These are phyloP conservation scores for Daldinia eschscholtzii DNA, from an alignment of 2,329 filamentous ascomycete species.

Conservation along the genomic window DNA sequence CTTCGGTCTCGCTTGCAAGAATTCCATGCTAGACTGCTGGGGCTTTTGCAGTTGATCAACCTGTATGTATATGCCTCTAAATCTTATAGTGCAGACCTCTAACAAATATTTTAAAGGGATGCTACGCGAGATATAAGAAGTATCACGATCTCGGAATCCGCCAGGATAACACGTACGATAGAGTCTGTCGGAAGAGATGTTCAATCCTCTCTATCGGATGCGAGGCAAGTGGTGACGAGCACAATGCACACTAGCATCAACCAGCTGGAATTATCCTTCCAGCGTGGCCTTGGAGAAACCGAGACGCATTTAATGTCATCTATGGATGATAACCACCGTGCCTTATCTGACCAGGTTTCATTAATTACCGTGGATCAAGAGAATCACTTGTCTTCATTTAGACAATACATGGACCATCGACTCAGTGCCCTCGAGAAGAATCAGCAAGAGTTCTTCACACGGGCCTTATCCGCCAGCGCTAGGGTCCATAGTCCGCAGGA, in stretches of 20 bases:
- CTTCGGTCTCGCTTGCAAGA: conserved; percentile 16
- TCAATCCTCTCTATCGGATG: conserved; percentile 19
- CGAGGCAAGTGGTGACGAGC: neutral
- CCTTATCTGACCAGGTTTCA: neutral
- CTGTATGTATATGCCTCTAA: conserved; percentile 13
- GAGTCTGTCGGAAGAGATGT: conserved; percentile 12
- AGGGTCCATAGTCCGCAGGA: too few species aligned
- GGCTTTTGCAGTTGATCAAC: conserved; percentile 19
- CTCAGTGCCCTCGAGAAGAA: neutral
- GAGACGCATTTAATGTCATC: conserved; percentile 9
- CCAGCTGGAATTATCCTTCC: conserved; percentile 17
- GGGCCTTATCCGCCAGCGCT: too few species aligned
- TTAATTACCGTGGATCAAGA: neutral
- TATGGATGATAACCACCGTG: neutral
- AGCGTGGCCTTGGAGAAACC: neutral
- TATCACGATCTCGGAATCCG: conserved; percentile 11
- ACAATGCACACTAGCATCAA: conserved; percentile 3
- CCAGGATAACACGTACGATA: neutral
- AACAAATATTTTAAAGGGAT: conserved; percentile 15
- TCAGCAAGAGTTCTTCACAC: neutral
- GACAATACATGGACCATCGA: conserved; percentile 4
- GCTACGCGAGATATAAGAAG: conserved; percentile 18
- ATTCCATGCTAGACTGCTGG: conserved; percentile 17
- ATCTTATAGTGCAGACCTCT: neutral
- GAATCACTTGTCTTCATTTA: neutral